A percentile compares a stretch with the other conserved stretches of the same genome.
Evolutionary conservation across 805 yeast genomes (phyloP).

Genomic region (Saturnispora sanitii): DNA sequence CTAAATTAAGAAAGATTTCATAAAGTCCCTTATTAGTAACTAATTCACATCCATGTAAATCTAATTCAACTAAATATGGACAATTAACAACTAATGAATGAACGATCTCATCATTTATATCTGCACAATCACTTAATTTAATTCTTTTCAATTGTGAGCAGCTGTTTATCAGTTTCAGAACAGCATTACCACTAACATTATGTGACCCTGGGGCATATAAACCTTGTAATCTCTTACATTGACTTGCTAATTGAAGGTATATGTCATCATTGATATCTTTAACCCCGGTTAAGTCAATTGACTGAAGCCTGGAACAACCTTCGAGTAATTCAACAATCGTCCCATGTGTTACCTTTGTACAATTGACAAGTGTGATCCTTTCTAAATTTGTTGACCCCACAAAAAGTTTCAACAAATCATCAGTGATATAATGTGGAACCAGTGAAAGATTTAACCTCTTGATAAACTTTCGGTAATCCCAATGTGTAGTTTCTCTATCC

Average conservation of each 20-base stretch:
- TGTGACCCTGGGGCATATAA: conserved; percentile 81
- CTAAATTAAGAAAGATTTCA: conserved; percentile 46
- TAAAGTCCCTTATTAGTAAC: conserved; percentile 58
- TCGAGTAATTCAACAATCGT: conserved; percentile 54
- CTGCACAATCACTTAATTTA: conserved; percentile 62
- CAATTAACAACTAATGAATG: conserved; percentile 57
- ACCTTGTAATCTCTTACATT: conserved; percentile 77
- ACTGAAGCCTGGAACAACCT: conserved; percentile 64
- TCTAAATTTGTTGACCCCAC: conserved; percentile 69
- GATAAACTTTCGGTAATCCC: conserved; percentile 60
- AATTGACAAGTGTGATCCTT: conserved; percentile 76
- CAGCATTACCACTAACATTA: conserved; percentile 55
- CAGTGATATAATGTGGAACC: conserved; percentile 58
- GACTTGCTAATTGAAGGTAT: conserved; percentile 52
- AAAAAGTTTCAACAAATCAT: conserved; percentile 50
- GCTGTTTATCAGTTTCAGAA: conserved; percentile 43
- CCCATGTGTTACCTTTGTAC: conserved; percentile 49
- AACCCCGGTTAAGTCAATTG: conserved; percentile 81
- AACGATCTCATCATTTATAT: conserved; percentile 56
- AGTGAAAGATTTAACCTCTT: conserved; percentile 73
- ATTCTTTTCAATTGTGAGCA: conserved; percentile 77
- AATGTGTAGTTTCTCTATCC: conserved; percentile 40
- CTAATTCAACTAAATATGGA: conserved; percentile 78
- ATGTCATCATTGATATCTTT: conserved; percentile 60
- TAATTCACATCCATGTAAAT: conserved; percentile 70